Evolutionary conservation across 495 filamentous ascomycete genomes (phyloP), one percentile per base, ranked within the genome.

Genomic region (Lasiosphaeriaceae sp.): DNA sequence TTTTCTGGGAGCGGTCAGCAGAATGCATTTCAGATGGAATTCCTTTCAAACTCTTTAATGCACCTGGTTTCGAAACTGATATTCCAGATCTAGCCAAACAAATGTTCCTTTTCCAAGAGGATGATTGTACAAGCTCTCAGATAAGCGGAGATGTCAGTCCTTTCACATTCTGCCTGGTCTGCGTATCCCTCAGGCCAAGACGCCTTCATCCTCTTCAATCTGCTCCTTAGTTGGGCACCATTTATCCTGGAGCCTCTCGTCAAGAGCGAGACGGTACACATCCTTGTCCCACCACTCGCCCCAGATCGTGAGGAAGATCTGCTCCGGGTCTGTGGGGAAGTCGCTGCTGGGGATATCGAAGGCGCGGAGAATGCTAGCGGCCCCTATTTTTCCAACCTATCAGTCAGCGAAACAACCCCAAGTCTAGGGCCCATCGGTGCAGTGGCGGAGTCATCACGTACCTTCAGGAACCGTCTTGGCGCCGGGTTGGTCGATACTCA

Each of bases 281-380:
- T 76, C 71, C 56, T 73, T 76, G 2, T 50, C 17, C 75, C 76
- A 79, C 73, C 74, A 79, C 59, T 79, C 75, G 17, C 76, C 76
- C 75, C 74, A 77, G 47, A 71, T 75, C 0, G 75, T 77, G 17
- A 79, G 51, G 60, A 77, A 77, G 37, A 79, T 72, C 56, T 69
- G 71, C 14, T 77, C 71, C 1, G 73, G 70, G 37, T 79, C 76
- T 43, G 71, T 70, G 23, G 76, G 76, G 44, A 78, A 57, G 47
- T 77, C 74, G 24, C 75, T 66, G 6, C 69, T 52, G 11, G 66
- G 71, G n/a, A n/a, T n/a, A n/a, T n/a, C n/a, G 44, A 79, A 73
- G 7, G 76, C 76, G 3, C 54, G 47, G n/a, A 72, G 63, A 11
- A 79, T 67, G 31, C 62, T 75, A 48, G 66, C 58, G 1, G 72